These are phyloP conservation scores for Syncephalastrum racemosum DNA, from an alignment of 371 early-diverging fungal species.

Conservation along the genomic window DNA sequence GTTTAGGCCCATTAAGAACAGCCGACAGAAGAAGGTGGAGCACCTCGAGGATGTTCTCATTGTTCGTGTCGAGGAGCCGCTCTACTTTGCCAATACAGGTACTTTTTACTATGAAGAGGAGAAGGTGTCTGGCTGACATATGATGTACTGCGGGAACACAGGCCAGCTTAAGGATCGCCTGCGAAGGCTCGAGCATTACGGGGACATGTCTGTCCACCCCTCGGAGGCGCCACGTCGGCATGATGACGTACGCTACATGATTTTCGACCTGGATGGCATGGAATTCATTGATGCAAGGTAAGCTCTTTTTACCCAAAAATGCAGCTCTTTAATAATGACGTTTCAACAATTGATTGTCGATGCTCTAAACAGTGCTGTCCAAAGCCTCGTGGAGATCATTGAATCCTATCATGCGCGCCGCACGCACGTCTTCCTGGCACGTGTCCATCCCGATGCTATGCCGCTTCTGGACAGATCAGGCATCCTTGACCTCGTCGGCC, in stretches of 20 bases:
- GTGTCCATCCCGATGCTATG: slow-evolving; percentile 65
- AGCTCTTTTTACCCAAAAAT: background rate
- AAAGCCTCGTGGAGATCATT: slow-evolving; percentile 79
- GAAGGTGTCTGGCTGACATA: background rate
- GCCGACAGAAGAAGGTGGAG: slow-evolving; percentile 40
- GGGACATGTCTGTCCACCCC: slow-evolving; percentile 87
- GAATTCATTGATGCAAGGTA: slow-evolving; percentile 80
- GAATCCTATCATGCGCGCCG: slow-evolving; percentile 70
- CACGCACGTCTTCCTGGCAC: slow-evolving; percentile 77
- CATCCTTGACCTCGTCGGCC: slow-evolving; percentile 60
- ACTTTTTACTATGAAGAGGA: slow-evolving; percentile 31
- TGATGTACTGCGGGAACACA: slow-evolving; percentile 8
- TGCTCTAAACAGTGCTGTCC: slow-evolving; percentile 61
- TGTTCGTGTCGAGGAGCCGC: slow-evolving; percentile 81
- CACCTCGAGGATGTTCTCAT: slow-evolving; percentile 79
- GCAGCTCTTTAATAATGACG: background rate
- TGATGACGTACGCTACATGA: slow-evolving; percentile 49
- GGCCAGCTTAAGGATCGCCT: slow-evolving; percentile 45
- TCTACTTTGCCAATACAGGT: slow-evolving; percentile 92
- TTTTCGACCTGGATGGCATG: slow-evolving; percentile 87
- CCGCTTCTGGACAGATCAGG: slow-evolving; percentile 64
- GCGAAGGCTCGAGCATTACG: slow-evolving; percentile 71
- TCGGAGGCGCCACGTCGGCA: slow-evolving; percentile 69
- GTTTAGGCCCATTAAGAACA: slow-evolving; percentile 48
- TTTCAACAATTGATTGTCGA: background rate